Base-by-base conservation (phyloP, 306 rosid genomes). In the Vigna angularis region DNA sequence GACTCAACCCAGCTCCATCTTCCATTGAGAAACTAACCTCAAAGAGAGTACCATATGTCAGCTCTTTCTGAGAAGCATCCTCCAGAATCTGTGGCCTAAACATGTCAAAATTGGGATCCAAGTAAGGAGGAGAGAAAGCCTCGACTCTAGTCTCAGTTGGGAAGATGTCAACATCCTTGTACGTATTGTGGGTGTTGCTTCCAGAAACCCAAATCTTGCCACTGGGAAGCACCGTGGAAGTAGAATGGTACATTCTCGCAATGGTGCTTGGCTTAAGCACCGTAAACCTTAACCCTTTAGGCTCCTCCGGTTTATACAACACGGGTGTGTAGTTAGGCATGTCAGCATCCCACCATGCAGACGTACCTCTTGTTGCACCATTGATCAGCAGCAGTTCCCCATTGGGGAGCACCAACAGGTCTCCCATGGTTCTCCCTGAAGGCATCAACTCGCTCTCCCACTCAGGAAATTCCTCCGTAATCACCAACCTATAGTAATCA, bases 171-270 rank as follows among this genome's bases (percentile, higher is more conserved):
- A 30, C 22, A 40, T 59, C 85, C 28, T 4, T 52, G 40, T 95
- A 93, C 0, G 85, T 81, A 0, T 89, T 42, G 74, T 93, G 91
- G 16, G 94, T 87, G 76, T 91, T 93, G 75, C 95, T 89, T 0
- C 98, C 97, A 30, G 84, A 84, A 0, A 93, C 86, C 50, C 93
- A 84, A 85, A 93, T 52, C 72, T 78, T 89, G 1, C 93, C 95
- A 57, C 70, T 87, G 1, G 91, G 95, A 55, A 93, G 95, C 24
- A 93, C 44, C 0, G 85, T 85, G 1, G 95, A 66, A 15, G 91
- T 7, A 10, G 98, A 17, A 64, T 96, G 99, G 75, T 96, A 96
- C 98, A 96, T 91, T 66, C 99, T 88, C 0, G 99, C 87, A 0
- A 96, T 93, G 0, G 3, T 5, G 40, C 61, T 72, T 0, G 85